phyloP scores from a whole-genome alignment of 371 early-diverging fungal genomes.

The Caulochytrium protostelioides region DNA sequence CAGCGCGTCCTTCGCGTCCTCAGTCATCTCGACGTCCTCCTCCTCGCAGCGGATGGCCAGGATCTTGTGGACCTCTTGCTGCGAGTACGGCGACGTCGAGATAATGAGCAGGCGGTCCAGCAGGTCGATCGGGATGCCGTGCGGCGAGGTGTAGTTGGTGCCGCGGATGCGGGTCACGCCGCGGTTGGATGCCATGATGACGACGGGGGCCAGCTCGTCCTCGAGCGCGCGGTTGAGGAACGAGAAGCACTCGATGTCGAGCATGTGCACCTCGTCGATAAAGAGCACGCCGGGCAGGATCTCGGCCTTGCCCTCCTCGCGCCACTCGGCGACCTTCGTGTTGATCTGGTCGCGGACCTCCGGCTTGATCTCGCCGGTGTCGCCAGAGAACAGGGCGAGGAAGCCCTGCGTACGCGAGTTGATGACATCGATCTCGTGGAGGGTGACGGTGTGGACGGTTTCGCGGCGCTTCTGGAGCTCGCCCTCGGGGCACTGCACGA shows the following conservation, averaged over 20 bases:
- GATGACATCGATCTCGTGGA: conserved; percentile 99
- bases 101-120: conserved; percentile 87
- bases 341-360: conserved; percentile 98
- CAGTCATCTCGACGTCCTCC: conserved; percentile 90
- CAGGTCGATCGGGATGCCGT: conserved; percentile 93
- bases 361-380: conserved; percentile 91
- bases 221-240: conserved; percentile 93
- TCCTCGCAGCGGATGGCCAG: conserved; percentile 78
- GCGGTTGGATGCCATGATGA: conserved; percentile 96
- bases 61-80: conserved; percentile 74
- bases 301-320: conserved; percentile 96
- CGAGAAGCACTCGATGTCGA: conserved; percentile 97
- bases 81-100: conserved; percentile 60
- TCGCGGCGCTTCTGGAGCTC: conserved; percentile 93
- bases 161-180: conserved; percentile 88
- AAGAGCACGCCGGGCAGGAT: conserved; percentile 95
- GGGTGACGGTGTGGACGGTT: conserved; percentile 84
- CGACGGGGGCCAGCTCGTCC: conserved; percentile 82
- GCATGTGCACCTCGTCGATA: conserved; percentile 98
- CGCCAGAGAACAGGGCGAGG: conserved; percentile 87
- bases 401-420: conserved; percentile 94
- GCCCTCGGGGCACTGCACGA: conserved; percentile 97
- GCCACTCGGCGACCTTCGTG: conserved; percentile 89
- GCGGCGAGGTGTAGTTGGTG: conserved; percentile 74
- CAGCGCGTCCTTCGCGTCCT: conserved; percentile 69